phyloP scores from a whole-genome alignment of 805 yeast genomes.

The Hemisphaericaspora nanyangensis region DNA sequence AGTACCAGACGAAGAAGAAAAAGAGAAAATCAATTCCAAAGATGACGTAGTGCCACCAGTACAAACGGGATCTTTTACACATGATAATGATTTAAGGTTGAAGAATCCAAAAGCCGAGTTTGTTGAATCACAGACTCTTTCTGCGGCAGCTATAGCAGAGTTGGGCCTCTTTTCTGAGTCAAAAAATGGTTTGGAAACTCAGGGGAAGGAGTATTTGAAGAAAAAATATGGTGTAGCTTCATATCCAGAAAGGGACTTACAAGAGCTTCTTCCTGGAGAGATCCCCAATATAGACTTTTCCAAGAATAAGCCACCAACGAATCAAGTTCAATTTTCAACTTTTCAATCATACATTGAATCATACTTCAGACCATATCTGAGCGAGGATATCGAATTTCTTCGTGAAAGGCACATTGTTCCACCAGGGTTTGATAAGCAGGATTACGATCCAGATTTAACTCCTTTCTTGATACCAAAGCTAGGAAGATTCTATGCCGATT shows the following conservation, averaged over 20 bases:
- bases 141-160: conserved; percentile 56
- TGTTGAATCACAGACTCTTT: conserved; percentile 65
- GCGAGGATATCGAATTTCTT: conserved; percentile 77
- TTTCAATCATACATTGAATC: conserved; percentile 84
- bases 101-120: conserved; percentile 75
- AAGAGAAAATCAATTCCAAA: conserved; percentile 18
- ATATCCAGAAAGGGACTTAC: conserved; percentile 77
- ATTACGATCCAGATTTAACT: conserved; percentile 60
- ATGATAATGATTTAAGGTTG: conserved; percentile 54
- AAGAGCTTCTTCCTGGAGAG: conserved; percentile 77
- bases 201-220: conserved; percentile 72
- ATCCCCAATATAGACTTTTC: conserved; percentile 87
- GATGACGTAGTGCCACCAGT: conserved; percentile 44
- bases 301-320: conserved; percentile 62
- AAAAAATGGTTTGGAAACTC: conserved; percentile 53
- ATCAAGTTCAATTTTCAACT: conserved; percentile 89
- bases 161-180: conserved; percentile 65
- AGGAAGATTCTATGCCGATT: conserved; percentile 76
- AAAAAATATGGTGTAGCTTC: conserved; percentile 82
- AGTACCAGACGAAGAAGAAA: conserved; percentile 7
- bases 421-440: conserved; percentile 38
- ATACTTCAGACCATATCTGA: conserved; percentile 69
- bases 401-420: conserved; percentile 60
- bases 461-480: conserved; percentile 83
- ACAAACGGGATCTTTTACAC: conserved; percentile 41